Percentiles rank a stretch among this genome's conserved stretches.
phyloP scores from a whole-genome alignment of 305 asterid genomes.

The Fraxinus angustifolia region DNA sequence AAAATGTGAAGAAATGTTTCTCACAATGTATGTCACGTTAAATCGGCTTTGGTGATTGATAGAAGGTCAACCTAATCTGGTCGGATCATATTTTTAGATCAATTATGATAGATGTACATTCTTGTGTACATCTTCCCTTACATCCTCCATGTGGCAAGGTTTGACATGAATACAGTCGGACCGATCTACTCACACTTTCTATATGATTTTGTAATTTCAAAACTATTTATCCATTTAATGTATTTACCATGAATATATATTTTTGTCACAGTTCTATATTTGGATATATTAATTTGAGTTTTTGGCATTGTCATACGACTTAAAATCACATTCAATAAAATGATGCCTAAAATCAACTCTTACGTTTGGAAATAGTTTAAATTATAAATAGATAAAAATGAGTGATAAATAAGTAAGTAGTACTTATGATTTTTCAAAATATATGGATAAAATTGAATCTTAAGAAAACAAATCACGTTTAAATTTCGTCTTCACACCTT shows the following conservation, averaged over 20 bases:
- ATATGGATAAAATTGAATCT: not conserved
- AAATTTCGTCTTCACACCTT: not conserved
- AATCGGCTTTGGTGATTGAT: not conserved
- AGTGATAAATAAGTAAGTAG: not conserved
- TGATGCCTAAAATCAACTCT: not conserved
- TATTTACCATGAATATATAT: not conserved
- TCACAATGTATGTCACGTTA: not conserved
- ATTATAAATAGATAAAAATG: not conserved
- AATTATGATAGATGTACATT: not conserved
- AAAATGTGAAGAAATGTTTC: not conserved
- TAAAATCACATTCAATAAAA: not conserved
- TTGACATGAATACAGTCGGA: not conserved
- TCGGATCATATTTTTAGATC: not conserved
- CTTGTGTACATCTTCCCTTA: not conserved
- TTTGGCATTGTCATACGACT: not conserved
- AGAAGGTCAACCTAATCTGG: not conserved
- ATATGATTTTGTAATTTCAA: not conserved
- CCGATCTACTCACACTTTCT: not conserved
- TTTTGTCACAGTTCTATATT: not conserved
- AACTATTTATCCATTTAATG: not conserved
- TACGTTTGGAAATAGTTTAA: not conserved
- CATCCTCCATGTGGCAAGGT: not conserved
- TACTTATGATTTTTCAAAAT: not conserved
- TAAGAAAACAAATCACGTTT: not conserved
- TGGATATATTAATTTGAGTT: not conserved